phyloP scores from a whole-genome alignment of 129 eudicot genomes.

The Pittosporum tobira region DNA sequence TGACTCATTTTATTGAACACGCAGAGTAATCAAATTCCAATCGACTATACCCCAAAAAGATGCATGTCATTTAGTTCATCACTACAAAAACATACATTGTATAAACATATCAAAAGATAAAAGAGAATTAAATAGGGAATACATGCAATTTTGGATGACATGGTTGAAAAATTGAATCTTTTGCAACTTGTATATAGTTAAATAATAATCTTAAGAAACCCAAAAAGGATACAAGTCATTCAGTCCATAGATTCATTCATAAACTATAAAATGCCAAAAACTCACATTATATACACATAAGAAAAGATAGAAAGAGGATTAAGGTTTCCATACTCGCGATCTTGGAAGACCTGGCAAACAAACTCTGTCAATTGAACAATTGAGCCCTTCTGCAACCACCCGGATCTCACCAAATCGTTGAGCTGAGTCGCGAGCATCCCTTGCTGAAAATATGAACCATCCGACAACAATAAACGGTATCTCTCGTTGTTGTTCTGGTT shows the following conservation, averaged over 20 bases:
- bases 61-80: neutral
- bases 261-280: too few species aligned
- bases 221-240: too few species aligned
- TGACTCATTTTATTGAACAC: too few species aligned
- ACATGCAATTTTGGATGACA: too few species aligned
- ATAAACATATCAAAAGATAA: neutral
- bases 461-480: slow-evolving; percentile 58
- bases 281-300: too few species aligned
- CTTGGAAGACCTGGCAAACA: slow-evolving; percentile 43
- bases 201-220: too few species aligned
- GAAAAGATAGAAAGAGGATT: too few species aligned
- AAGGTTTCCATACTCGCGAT: slow-evolving; percentile 54
- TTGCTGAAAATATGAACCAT: slow-evolving; percentile 49
- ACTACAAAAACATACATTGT: neutral
- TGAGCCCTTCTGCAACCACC: slow-evolving; percentile 53
- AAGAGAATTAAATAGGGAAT: neutral
- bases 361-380: slow-evolving; percentile 44
- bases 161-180: too few species aligned
- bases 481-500: slow-evolving; percentile 30
- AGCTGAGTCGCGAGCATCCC: slow-evolving; percentile 73
- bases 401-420: slow-evolving; percentile 49
- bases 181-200: too few species aligned
- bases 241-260: too few species aligned
- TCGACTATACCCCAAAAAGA: neutral
- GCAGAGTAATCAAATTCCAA: too few species aligned